phyloP scores from a whole-genome alignment of 257 asterid genomes.

The Solanum rostratum region DNA sequence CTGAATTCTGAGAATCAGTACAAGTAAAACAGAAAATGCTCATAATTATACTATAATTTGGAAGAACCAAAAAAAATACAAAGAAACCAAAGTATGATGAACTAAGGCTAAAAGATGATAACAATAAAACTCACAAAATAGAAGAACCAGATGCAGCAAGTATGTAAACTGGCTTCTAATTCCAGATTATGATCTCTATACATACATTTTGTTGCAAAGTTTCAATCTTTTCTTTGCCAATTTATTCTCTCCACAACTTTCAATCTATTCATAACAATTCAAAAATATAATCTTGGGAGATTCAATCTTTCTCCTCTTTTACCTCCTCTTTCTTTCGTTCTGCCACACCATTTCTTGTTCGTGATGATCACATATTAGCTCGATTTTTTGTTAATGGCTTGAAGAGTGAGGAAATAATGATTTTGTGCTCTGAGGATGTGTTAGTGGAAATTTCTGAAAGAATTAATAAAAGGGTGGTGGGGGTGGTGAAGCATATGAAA shows the following conservation, averaged over 20 bases:
- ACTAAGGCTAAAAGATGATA: constrained; percentile 1
- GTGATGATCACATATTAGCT: constrained; percentile 17
- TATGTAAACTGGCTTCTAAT: constrained; percentile 7
- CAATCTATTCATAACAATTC: constrained; percentile 18
- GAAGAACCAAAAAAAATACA: neutral
- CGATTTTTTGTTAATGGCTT: constrained; percentile 18
- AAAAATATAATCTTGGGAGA: constrained; percentile 14
- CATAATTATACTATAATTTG: constrained; percentile 20
- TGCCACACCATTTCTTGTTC: neutral
- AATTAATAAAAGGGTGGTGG: constrained; percentile 90
- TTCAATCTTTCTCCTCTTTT: constrained; percentile 13
- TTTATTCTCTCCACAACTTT: constrained; percentile 39
- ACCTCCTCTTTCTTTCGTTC: constrained; percentile 12
- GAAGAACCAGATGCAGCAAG: constrained; percentile 26
- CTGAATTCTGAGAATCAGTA: constrained; percentile 14
- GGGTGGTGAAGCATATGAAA: constrained; percentile 83
- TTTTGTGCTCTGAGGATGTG: constrained; percentile 20
- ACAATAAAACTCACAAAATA: constrained; percentile 25
- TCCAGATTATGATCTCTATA: constrained; percentile 34
- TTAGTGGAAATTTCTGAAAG: constrained; percentile 45
- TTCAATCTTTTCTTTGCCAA: constrained; percentile 14
- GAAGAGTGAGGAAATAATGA: constrained; percentile 7
- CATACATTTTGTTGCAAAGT: constrained; percentile 38
- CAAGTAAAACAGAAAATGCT: constrained; percentile 2
- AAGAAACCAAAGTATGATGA: constrained; percentile 10